Conservation (phyloP, 371 early-diverging fungal species). For the Lichtheimia hyalospora region DNA sequence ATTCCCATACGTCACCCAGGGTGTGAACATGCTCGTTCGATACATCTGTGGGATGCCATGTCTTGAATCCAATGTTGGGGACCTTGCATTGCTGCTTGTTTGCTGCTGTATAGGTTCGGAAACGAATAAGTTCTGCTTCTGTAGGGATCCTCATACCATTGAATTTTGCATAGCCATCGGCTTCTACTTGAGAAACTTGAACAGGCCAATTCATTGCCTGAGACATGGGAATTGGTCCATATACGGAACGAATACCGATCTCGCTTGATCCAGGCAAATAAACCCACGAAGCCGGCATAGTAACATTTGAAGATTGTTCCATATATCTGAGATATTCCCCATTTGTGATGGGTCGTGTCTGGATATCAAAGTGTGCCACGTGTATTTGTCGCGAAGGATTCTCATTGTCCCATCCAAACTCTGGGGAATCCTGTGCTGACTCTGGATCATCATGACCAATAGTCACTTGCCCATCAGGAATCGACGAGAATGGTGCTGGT, state of each 20-base stretch:
- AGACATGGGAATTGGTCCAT: conserved; percentile 56
- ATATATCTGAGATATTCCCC: conserved; percentile 72
- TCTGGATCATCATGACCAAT: conserved; percentile 60
- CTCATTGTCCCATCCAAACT: conserved; percentile 93
- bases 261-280: conserved; percentile 12
- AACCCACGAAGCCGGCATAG: conserved; percentile 56
- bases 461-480: conserved; percentile 28
- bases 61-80: conserved; percentile 58
- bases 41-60: conserved; percentile 62
- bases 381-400: conserved; percentile 48
- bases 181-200: conserved; percentile 68
- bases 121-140: conserved; percentile 60
- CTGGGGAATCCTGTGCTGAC: background rate
- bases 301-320: conserved; percentile 11
- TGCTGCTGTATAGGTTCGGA: conserved; percentile 15
- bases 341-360: conserved; percentile 80
- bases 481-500: conserved; percentile 4
- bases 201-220: conserved; percentile 76
- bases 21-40: conserved; percentile 40
- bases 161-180: conserved; percentile 62
- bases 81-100: conserved; percentile 17
- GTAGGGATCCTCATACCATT: conserved; percentile 62
- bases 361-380: conserved; percentile 60
- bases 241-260: conserved; percentile 64
- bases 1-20: conserved; percentile 83